These are phyloP conservation scores for Fusarium buxicola DNA, from an alignment of 2,329 filamentous ascomycete species.

Conservation along the genomic window DNA sequence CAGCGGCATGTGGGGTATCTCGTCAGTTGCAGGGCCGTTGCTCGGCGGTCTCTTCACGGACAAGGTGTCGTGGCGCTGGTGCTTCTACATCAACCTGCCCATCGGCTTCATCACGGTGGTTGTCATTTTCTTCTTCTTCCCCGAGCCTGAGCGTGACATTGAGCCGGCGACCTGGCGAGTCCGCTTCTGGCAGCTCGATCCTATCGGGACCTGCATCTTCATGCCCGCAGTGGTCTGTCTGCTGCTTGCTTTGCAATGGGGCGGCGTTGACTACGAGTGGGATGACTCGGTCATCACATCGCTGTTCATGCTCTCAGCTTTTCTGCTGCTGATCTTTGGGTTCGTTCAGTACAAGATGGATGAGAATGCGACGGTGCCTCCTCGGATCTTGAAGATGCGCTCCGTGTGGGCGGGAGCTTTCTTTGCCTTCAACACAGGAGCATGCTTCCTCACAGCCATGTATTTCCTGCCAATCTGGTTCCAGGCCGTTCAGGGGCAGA, in stretches of 20 bases:
- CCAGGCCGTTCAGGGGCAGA: constrained; percentile 56
- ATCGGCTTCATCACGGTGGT: constrained; percentile 51
- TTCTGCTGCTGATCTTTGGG: constrained; percentile 52
- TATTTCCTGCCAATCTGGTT: constrained; percentile 61
- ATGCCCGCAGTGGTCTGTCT: constrained; percentile 57
- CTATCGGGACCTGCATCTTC: constrained; percentile 49
- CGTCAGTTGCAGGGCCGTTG: constrained; percentile 52
- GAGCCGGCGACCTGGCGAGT: constrained; percentile 42
- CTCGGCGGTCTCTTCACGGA: constrained; percentile 53
- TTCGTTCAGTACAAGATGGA: constrained; percentile 53
- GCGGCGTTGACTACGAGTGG: constrained; percentile 53
- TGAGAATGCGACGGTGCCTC: constrained; percentile 58
- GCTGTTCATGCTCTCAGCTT: constrained; percentile 48
- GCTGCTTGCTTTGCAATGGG: constrained; percentile 64
- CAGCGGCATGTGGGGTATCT: constrained; percentile 60
- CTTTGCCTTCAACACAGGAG: constrained; percentile 55
- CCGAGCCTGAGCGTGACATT: constrained; percentile 42
- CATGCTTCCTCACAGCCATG: constrained; percentile 47
- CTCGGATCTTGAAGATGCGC: constrained; percentile 55
- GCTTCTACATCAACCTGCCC: constrained; percentile 56
- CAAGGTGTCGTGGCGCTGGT: constrained; percentile 54
- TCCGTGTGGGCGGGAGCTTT: constrained; percentile 52
- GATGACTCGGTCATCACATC: constrained; percentile 39
- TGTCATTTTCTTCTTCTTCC: constrained; percentile 48
- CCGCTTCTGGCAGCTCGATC: constrained; percentile 45